Base-by-base conservation (phyloP, 2,329 filamentous ascomycete species). In the Hysterium pulicare region DNA sequence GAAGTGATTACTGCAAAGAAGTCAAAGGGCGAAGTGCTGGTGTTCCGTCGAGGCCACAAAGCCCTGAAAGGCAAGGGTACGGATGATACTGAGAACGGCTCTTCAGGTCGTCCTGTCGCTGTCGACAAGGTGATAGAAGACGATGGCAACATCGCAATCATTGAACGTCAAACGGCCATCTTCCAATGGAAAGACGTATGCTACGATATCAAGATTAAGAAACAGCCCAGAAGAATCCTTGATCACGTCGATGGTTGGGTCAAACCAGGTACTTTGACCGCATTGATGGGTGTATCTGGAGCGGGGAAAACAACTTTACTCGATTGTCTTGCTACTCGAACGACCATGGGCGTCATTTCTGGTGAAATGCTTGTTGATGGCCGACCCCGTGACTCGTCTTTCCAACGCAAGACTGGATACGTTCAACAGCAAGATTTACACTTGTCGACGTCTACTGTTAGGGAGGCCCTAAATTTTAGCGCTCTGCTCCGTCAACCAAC, bases 271-370 rank as follows among this genome's bases (percentile, higher is more conserved):
- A 95, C 88, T 13, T 67, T 95, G 40, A 63, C 90, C 10, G 90
- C 88, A 30, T 75, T 95, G 3, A 95, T 95, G 90, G 87, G 89
- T 70, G 87, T 90, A 6, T 90, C 86, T 23, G 90, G 90, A 53
- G 90, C 90, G n/a, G 90, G 90, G 45, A 96, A 96, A 68, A 96
- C 90, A 0, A 95, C 90, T 1, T 78, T 96, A 21, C 72, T 96
- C 23, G 87, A 95, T 67, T 87, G 87, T 26, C 75, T 96, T 50
- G 90, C 90, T 34, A 87, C 86, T 45, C 84, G 90, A 62, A 86
- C 86, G 9, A 90, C 87, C 1, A 91, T 93, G 82, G 90, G 90
- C 68, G 84, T 95, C 15, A 87, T 95, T 36, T 82, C 80, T 5
- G 90, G 90, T 41, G 84, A 91, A 54, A 93, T 95, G 84, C 70